Evolutionary conservation across 768 basidiomycete genomes (phyloP), one percentile per base, ranked within the genome.

Genomic region (Suillus fuscotomentosus): DNA sequence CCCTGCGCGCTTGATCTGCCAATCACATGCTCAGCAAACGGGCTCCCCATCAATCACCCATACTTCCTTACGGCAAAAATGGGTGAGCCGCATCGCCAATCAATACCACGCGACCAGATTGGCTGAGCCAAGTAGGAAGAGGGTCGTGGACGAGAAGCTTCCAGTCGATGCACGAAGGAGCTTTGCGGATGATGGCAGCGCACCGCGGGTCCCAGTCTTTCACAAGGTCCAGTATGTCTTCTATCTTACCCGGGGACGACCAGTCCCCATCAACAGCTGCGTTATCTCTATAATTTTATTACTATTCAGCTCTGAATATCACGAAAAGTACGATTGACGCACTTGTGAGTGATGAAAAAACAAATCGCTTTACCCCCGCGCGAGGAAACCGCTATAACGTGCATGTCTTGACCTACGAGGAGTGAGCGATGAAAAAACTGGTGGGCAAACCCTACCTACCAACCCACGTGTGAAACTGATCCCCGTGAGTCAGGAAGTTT

Each of bases 121-220:
- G 66, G 61, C 68, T 71, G 45, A 82, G 70, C 81, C 80, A 83
- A 10, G 72, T 75, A 41, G 70, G 70, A 11, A 80, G 70, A 11
- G 77, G 78, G 36, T 70, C 66, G 66, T 81, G 80, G 10, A 80
- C 70, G 38, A 76, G 66, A 27, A 81, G 69, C 67, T 79, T 79
- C 80, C 80, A 78, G 60, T 81, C 81, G 43, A 73, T 66, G 63
- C 73, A 76, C 4, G 70, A 66, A 3, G 71, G 67, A 20, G 69
- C 71, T 61, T 70, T 73, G 36, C 64, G 66, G 14, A 70, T 65
- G 38, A 67, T 55, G 3, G 68, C 76, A 45, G 66, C 66, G 56
- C 68, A 71, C 39, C 69, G 72, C n/a, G 71, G 68, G 60, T 76
- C 69, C 64, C 71, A 69, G 39, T 60, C 71, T 41, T 72, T 64